phyloP scores from a whole-genome alignment of 176 grass and related monocot species.

The Tillandsia leiboldiana region DNA sequence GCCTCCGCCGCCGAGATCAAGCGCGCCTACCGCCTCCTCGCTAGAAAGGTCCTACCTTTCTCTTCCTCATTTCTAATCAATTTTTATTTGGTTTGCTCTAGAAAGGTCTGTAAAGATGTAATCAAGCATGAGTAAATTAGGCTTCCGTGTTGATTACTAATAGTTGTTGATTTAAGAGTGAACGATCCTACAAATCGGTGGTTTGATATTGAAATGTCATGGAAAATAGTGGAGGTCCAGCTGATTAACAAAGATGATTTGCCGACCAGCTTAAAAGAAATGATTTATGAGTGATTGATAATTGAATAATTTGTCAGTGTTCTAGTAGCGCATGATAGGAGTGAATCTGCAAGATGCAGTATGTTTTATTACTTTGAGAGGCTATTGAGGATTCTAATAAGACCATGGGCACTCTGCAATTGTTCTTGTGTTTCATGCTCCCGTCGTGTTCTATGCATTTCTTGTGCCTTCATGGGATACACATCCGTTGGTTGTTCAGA shows the following conservation, averaged over 20 bases:
- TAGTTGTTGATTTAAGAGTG: no score
- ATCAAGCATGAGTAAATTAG: background rate
- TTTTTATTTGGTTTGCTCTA: background rate
- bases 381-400: no score
- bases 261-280: background rate
- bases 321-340: background rate
- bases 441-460: no score
- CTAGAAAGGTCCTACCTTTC: slow-evolving; percentile 20
- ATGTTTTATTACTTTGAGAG: background rate
- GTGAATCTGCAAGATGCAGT: background rate
- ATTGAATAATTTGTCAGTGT: background rate
- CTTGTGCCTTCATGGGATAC: no score
- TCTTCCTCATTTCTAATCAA: background rate
- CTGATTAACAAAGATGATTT: background rate
- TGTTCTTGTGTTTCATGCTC: no score
- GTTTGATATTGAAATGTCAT: background rate
- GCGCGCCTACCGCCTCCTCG: slow-evolving; percentile 24
- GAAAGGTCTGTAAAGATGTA: background rate
- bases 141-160: background rate
- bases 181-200: no score
- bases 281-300: background rate
- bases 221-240: background rate
- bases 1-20: slow-evolving; percentile 14
- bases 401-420: no score
- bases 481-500: no score